A percentile compares a stretch with the other conserved stretches of the same genome.
Evolutionary conservation across 352 stramenopile species (phyloP).

Genomic region (Pythium grandisporangium): DNA sequence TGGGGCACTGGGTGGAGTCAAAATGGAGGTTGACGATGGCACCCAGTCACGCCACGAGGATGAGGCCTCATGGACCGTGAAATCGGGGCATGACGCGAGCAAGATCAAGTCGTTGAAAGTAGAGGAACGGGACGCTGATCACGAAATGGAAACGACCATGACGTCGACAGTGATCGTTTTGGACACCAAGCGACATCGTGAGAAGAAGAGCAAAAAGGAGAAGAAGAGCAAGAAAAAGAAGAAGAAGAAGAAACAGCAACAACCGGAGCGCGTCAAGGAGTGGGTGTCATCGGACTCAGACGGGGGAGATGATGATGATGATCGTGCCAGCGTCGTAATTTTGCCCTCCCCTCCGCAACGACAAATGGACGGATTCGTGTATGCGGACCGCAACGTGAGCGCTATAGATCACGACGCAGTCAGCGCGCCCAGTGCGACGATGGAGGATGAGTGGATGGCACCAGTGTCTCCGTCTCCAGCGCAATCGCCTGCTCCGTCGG

Average conservation of each 20-base stretch:
- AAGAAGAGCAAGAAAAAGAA: slow-evolving; percentile 43
- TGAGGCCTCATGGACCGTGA: too few species aligned
- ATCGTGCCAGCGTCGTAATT: slow-evolving; percentile 21
- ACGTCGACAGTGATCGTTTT: too few species aligned
- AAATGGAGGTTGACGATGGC: too few species aligned
- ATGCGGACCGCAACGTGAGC: slow-evolving; percentile 8
- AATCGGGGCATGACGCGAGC: too few species aligned
- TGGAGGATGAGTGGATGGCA: background rate
- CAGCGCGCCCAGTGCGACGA: background rate
- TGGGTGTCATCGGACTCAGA: slow-evolving; percentile 47
- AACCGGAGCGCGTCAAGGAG: slow-evolving; percentile 42
- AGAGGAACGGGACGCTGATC: too few species aligned
- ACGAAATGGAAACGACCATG: too few species aligned
- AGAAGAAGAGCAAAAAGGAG: slow-evolving; percentile 14
- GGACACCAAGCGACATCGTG: too few species aligned
- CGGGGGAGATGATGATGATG: slow-evolving; percentile 21
- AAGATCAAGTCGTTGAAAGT: too few species aligned
- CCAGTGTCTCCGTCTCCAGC: too few species aligned
- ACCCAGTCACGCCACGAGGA: too few species aligned
- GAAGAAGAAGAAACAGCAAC: slow-evolving; percentile 46
- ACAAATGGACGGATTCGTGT: slow-evolving; percentile 18
- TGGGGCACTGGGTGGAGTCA: too few species aligned
- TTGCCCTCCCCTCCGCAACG: slow-evolving; percentile 16
- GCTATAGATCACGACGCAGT: background rate
- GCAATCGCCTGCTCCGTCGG: too few species aligned